Percentiles rank a stretch among this genome's conserved stretches.
These are phyloP conservation scores for Exobasidium rhododendri DNA, from an alignment of 1,284 basidiomycete genomes.

Conservation along the genomic window DNA sequence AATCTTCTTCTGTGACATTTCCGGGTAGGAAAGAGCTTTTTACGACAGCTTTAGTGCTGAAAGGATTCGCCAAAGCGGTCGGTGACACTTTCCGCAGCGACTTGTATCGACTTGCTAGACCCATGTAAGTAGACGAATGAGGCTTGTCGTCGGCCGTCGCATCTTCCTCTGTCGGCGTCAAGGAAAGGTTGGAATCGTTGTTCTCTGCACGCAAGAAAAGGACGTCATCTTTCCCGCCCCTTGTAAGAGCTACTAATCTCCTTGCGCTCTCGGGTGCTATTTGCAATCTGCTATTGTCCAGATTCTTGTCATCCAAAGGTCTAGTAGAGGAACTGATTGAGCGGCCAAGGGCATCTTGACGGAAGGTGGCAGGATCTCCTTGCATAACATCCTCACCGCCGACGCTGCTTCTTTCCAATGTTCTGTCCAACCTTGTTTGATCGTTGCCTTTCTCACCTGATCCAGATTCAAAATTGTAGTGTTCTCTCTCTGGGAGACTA, in stretches of 20 bases:
- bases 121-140: background rate
- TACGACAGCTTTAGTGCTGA: no score
- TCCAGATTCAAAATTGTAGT: no score
- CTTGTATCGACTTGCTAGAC: conserved; percentile 2
- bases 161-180: background rate
- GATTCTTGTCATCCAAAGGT: background rate
- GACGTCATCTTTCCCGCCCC: background rate
- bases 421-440: no score
- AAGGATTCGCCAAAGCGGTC: background rate
- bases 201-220: background rate
- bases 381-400: background rate
- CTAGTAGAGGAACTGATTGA: background rate
- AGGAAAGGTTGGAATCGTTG: background rate
- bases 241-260: background rate
- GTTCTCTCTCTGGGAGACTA: no score
- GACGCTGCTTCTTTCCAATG: no score
- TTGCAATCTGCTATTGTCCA: background rate
- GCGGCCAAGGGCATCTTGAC: background rate
- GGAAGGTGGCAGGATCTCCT: background rate
- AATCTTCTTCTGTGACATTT: no score
- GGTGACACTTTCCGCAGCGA: conserved; percentile 11
- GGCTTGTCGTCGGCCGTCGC: background rate
- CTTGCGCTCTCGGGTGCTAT: background rate
- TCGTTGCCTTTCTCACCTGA: no score
- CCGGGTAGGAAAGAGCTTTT: no score